A percentile compares a stretch with the other conserved stretches of the same genome.
phyloP scores from a whole-genome alignment of 768 basidiomycete species.

The Hortiboletus campestris region DNA sequence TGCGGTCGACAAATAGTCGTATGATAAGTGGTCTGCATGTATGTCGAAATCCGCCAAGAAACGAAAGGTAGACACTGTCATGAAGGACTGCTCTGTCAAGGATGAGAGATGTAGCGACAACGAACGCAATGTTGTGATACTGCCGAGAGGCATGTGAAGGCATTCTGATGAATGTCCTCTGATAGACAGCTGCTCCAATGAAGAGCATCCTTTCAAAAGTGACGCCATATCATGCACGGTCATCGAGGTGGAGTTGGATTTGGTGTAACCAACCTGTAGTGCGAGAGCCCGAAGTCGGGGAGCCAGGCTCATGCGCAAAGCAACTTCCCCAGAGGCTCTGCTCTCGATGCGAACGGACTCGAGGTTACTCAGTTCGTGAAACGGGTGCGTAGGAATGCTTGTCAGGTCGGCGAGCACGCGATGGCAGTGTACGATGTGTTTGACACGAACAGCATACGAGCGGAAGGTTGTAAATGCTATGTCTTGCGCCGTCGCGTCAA shows the following conservation, averaged over 20 bases:
- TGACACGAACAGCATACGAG: conserved; percentile 27
- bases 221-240: conserved; percentile 19
- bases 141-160: conserved; percentile 32
- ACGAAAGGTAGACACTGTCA: conserved; percentile 38
- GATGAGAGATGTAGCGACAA: conserved; percentile 43
- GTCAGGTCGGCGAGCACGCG: conserved; percentile 6
- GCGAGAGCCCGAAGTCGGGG: conserved; percentile 35
- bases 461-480: conserved; percentile 6
- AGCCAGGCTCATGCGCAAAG: conserved; percentile 32
- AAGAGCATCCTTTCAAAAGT: conserved; percentile 23
- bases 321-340: conserved; percentile 11
- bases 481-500: conserved; percentile 2
- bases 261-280: conserved; percentile 30
- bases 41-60: conserved; percentile 41
- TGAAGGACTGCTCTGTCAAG: conserved; percentile 36
- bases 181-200: conserved; percentile 37
- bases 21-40: conserved; percentile 40
- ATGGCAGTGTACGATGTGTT: conserved; percentile 23
- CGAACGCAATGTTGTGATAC: conserved; percentile 33
- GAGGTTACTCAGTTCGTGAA: conserved; percentile 11
- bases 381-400: conserved; percentile 1
- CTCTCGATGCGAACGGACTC: conserved; percentile 21
- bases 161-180: conserved; percentile 36
- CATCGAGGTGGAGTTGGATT: conserved; percentile 26
- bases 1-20: conserved; percentile 16